Percentiles rank a stretch among this genome's conserved stretches.
Conservation (phyloP, 208 protist genomes). For the Trypanosoma cruzi region DNA sequence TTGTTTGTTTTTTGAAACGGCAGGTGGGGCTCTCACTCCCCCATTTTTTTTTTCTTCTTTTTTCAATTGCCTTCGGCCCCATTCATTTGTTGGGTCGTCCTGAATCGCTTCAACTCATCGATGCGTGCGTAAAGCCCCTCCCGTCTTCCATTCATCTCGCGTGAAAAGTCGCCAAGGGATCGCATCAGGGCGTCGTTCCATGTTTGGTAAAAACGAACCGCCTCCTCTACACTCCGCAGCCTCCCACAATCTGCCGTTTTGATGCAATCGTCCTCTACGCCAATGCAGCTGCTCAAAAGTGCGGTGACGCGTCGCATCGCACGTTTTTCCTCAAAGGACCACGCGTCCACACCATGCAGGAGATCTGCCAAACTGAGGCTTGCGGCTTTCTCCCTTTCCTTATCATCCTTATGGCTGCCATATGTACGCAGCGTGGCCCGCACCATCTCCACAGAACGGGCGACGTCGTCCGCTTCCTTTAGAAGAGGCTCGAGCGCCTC, state of each 20-base stretch:
- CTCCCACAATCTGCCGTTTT: neutral
- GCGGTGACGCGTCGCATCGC: neutral
- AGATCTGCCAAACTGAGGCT: no score
- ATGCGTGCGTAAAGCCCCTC: neutral
- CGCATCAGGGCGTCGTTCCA: slow-evolving; percentile 11
- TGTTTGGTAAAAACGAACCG: slow-evolving; percentile 18
- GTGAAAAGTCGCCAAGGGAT: neutral
- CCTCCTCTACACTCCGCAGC: neutral
- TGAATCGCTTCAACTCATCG: neutral
- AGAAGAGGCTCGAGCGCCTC: slow-evolving; percentile 3
- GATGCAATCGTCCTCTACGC: neutral
- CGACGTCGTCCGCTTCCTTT: neutral
- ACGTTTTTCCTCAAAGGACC: slow-evolving; percentile 11
- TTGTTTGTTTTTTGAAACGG: no score
- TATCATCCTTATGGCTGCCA: neutral
- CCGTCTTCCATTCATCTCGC: neutral
- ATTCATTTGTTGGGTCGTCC: no score
- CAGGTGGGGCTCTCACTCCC: no score
- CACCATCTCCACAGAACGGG: neutral
- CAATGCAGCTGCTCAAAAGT: slow-evolving; percentile 7
- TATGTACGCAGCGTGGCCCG: neutral
- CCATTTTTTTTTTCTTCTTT: no score
- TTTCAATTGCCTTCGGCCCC: neutral
- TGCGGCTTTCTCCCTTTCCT: no score
- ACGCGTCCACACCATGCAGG: neutral